These are phyloP conservation scores for Hypoxylon sp. DNA, from an alignment of 2,329 filamentous ascomycete genomes.

Conservation along the genomic window DNA sequence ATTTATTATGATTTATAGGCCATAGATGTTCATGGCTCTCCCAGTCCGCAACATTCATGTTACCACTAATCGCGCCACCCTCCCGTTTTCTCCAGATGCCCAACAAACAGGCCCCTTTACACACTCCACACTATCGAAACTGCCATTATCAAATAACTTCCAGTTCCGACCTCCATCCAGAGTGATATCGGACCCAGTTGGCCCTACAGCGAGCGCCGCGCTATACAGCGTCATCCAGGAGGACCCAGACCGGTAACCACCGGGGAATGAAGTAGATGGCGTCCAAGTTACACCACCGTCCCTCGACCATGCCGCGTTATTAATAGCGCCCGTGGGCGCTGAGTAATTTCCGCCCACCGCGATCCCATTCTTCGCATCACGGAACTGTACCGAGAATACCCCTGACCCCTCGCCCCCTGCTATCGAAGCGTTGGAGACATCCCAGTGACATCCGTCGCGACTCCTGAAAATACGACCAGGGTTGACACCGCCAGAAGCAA, in stretches of 20 bases:
- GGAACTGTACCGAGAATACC: conserved; percentile 56
- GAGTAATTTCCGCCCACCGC: conserved; percentile 55
- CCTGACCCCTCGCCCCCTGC: conserved; percentile 51
- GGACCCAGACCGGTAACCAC: conserved; percentile 54
- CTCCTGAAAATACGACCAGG: conserved; percentile 53
- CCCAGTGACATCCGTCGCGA: conserved; percentile 50
- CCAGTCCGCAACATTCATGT: not conserved
- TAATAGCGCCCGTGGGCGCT: conserved; percentile 40
- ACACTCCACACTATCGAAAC: conserved; percentile 55
- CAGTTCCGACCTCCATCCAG: conserved; percentile 52
- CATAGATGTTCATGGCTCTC: not conserved
- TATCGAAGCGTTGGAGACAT: conserved; percentile 48
- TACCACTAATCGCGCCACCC: conserved; percentile 46
- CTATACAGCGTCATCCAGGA: conserved; percentile 50
- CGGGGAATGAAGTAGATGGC: conserved; percentile 48
- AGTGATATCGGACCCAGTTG: conserved; percentile 54
- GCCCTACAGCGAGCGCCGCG: conserved; percentile 54
- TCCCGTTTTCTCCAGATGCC: conserved; percentile 53
- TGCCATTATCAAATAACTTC: conserved; percentile 51
- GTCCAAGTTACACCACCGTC: conserved; percentile 54
- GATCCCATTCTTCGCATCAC: conserved; percentile 49
- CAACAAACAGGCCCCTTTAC: conserved; percentile 50
- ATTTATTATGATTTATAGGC: not conserved
- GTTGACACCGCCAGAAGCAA: conserved; percentile 51
- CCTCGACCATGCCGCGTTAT: conserved; percentile 52